Percentiles rank a stretch among this genome's conserved stretches.
phyloP scores from a whole-genome alignment of 345 rosid species.

The Eutrema heterophyllum region DNA sequence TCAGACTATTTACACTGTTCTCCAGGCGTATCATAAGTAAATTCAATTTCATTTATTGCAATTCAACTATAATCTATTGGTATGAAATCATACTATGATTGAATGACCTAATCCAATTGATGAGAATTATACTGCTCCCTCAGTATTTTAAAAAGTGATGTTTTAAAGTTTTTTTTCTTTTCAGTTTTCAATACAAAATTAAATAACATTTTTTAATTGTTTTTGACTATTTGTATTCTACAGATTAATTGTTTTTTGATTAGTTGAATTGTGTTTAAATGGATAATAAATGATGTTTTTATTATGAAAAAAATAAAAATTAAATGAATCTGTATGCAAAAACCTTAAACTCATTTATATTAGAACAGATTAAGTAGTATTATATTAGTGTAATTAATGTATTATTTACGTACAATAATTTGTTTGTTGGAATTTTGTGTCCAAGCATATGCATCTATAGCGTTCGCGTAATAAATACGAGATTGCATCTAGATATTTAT shows the following conservation, averaged over 20 bases:
- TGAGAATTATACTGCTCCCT: background rate
- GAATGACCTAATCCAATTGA: background rate
- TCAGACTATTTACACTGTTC: slow-evolving; percentile 49
- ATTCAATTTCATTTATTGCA: background rate
- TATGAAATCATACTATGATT: background rate
- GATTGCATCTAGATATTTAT: background rate
- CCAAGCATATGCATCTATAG: slow-evolving; percentile 3
- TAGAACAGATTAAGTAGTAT: no score
- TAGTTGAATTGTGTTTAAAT: no score
- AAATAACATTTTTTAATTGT: no score
- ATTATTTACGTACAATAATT: slow-evolving; percentile 1
- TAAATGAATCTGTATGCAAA: no score
- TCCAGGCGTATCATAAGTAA: slow-evolving; percentile 2
- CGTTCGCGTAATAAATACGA: background rate
- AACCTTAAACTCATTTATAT: no score
- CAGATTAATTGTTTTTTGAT: no score
- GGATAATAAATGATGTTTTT: no score
- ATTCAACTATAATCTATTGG: background rate
- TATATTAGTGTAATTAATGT: background rate
- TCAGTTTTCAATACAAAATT: no score
- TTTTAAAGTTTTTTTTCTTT: no score
- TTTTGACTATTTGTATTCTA: no score
- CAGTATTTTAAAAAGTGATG: no score
- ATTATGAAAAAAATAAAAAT: no score
- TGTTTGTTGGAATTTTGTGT: background rate